Evolutionary conservation across 306 rosid genomes (phyloP), one percentile per base, ranked within the genome.

Genomic region (Medicago lupulina): DNA sequence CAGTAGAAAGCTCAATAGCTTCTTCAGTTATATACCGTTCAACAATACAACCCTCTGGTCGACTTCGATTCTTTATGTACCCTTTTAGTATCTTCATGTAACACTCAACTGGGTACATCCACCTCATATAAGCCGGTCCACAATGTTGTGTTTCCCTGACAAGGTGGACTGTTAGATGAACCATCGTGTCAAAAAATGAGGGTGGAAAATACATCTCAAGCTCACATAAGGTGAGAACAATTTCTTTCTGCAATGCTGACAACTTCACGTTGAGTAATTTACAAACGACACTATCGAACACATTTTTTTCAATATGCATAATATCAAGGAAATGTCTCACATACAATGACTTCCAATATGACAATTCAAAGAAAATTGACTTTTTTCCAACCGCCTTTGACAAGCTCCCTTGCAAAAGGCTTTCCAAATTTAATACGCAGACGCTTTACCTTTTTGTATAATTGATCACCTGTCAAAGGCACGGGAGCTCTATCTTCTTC

Each of bases 41-140:
- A 50, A 50, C 57, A 50, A 50, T 50, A 50, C 57, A 50, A n/a
- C 57, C 19, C 13, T 50, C 57, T 6, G 53, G 57, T 13, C 57
- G 57, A 50, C 19, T 50, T 50, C 21, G 57, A 50, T 15, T 50
- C 21, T 50, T n/a, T 3, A 50, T 9, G 2, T n/a, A 50, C 53
- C 53, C 57, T 50, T 50, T 50, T n/a, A 50, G 1, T 50, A 50
- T n/a, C 57, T 50, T 50, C 57, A 50, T 50, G 21, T 50, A 50
- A 50, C 57, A 9, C 1, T 50, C 53, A 50, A 50, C 2, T 9
- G 57, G 17, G 16, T 50, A 50, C 57, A 50, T 50, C 57, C 57
- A 50, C 9, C 57, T 50, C 57, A 50, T 50, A 50, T 50, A n/a
- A n/a, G 57, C 53, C 6, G 57, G 57, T n/a, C 57, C 57, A 50